Conservation (phyloP, 2,329 filamentous ascomycete species). For the Colletotrichum lini region DNA sequence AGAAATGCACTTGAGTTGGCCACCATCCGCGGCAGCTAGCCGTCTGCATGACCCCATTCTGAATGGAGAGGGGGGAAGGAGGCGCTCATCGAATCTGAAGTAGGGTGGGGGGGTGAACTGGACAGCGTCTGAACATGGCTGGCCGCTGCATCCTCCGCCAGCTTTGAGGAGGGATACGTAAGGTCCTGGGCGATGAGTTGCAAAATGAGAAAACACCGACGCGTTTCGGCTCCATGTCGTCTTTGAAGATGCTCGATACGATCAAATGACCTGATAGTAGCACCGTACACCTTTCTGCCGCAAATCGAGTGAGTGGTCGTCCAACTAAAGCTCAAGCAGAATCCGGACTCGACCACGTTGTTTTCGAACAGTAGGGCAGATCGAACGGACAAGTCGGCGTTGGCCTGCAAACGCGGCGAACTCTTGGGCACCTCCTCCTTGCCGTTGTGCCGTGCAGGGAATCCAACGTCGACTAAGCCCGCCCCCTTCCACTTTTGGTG, state of each 20-base stretch:
- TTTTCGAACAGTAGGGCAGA: neutral
- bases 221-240: slow-evolving; percentile 8
- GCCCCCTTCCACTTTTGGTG: slow-evolving; percentile 18
- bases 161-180: slow-evolving; percentile 19
- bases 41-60: slow-evolving; percentile 34
- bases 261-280: slow-evolving; percentile 3
- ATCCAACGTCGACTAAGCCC: slow-evolving; percentile 37
- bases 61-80: slow-evolving; percentile 21
- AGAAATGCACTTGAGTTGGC: slow-evolving; percentile 24
- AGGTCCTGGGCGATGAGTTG: slow-evolving; percentile 15
- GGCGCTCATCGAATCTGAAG: slow-evolving; percentile 4
- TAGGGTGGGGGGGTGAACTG: slow-evolving; percentile 22
- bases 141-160: slow-evolving; percentile 14
- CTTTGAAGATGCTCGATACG: slow-evolving; percentile 7
- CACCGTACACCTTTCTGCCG: neutral
- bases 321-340: neutral
- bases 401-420: slow-evolving; percentile 2
- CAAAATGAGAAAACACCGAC: slow-evolving; percentile 8
- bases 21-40: slow-evolving; percentile 32
- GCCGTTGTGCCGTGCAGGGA: slow-evolving; percentile 25
- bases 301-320: slow-evolving; percentile 1
- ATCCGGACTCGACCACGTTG: neutral
- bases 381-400: slow-evolving; percentile 17
- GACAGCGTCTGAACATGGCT: slow-evolving; percentile 31
- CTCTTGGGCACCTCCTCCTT: slow-evolving; percentile 5